Evolutionary conservation across 768 basidiomycete genomes (phyloP), one percentile per base, ranked within the genome.

Genomic region (Mrakia gelida): DNA sequence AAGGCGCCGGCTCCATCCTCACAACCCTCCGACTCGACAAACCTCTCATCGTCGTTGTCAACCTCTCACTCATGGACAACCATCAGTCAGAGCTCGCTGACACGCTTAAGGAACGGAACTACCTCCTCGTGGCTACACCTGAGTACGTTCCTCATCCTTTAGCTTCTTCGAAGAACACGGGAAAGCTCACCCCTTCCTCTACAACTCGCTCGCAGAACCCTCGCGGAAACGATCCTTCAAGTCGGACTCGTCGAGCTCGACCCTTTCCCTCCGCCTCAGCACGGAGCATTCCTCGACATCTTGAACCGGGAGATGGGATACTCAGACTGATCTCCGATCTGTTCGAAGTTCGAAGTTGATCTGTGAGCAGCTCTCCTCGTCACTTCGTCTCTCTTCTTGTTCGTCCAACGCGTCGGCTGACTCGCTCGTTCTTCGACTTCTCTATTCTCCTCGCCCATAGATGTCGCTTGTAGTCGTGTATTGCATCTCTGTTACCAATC

Each of bases 1-100:
- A 38, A 56, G 96, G 96, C 73, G 92, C 96, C 30, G 96, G 96
- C 18, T 97, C 96, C 6, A 95, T 98, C 81, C 87, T 98, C 43
- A 93, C 96, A 68, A 93, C 91, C 15, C 86, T 98, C 70, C 87
- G 94, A 45, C 86, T 89, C 71, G 87, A 87, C 68, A 94, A 92
- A 82, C 88, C 89, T 11, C 86, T 99, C 80, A 91, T 99, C 80
- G 91, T 92, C 6, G 90, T 97, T 3, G 95, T 95, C 16, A 99
- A 99, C 83, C 86, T 90, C 61, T 91, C 92, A 0, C 86, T 99
- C 43, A 88, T 95, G 83, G 91, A 97, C 84, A 92, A 97, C 83
- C 96, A 99, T 82, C 96, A 99, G 86, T 87, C 90, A 75, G 94
- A 99, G 82, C 87, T 99, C 7, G 94, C 96, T 0, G 84, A 87